Evolutionary conservation across 192 early-diverging fungal species (phyloP).

Genomic region (Spinellus fusiger): DNA sequence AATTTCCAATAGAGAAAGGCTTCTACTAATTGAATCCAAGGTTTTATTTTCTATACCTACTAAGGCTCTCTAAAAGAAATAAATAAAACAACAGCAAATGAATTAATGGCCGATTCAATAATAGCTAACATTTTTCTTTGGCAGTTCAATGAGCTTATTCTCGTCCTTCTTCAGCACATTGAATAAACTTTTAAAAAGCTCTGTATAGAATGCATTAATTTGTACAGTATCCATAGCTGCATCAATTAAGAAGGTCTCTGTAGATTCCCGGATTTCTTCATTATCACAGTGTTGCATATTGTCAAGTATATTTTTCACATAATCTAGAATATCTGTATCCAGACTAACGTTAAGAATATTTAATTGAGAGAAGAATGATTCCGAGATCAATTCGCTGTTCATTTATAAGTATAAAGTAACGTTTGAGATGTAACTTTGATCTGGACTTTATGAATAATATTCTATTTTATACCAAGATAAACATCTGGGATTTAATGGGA

Average conservation of each 20-base stretch:
- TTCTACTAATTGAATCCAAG: too few species aligned
- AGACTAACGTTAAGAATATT: slow-evolving; percentile 25
- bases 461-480: too few species aligned
- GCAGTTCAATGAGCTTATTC: too few species aligned
- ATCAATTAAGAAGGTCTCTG: slow-evolving; percentile 45
- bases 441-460: too few species aligned
- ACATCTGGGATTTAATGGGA: background rate
- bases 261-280: slow-evolving; percentile 41
- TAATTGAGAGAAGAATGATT: slow-evolving; percentile 11
- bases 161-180: too few species aligned
- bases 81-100: too few species aligned
- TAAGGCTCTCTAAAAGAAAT: too few species aligned
- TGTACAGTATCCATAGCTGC: slow-evolving; percentile 43
- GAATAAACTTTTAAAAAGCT: slow-evolving; percentile 6
- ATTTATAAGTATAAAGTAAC: background rate
- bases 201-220: slow-evolving; percentile 32
- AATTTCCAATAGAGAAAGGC: too few species aligned
- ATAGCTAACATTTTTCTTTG: too few species aligned
- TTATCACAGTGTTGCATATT: slow-evolving; percentile 20
- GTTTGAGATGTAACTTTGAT: too few species aligned
- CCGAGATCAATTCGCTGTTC: background rate
- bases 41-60: too few species aligned
- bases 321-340: slow-evolving; percentile 46
- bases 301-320: slow-evolving; percentile 35
- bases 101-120: too few species aligned